Base-by-base conservation (phyloP, 495 filamentous ascomycete species). In the Trichoderma parareesei region DNA sequence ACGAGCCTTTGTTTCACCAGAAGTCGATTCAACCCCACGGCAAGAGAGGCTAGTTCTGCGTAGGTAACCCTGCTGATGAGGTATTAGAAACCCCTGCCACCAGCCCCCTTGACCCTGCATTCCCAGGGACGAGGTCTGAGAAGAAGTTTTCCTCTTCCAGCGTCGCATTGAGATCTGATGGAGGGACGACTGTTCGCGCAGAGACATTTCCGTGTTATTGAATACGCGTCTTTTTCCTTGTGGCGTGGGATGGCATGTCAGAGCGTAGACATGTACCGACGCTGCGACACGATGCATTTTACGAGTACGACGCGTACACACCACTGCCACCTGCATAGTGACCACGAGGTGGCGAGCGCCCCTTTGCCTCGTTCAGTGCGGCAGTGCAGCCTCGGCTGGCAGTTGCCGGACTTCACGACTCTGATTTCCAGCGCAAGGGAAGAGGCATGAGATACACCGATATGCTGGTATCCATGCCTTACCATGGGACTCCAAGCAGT, bases 1-100 rank as follows among this genome's bases (percentile, higher is more conserved):
- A 57, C 53, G 27, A 57, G 53, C 53, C 53, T 57, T 37, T 57
- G 53, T 57, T 57, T 57, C 53, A 57, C 53, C 53, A 57, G 33
- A 35, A 35, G 14, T 57, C 53, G 53, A 57, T 57, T n/a, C 53
- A 57, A 48, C 27, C 53, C 53, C 53, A 33, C 53, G 53, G 27
- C 9, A 57, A 14, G 27, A 11, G 46, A 57, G 53, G 11, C 53
- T 57, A 57, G 53, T 33, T 33, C 20, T 57, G 20, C 27, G 37
- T 6, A 57, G 13, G 44, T 48, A 48, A 18, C 44, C 44, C 44
- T 16, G 16, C 44, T 18, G 44, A 48, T 18, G 44, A 48, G 44
- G 44, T 9, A 18, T 16, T 48, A 18, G 44, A 48, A 2, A 48
- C 44, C 44, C 40, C 11, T 41, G 16, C 27, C 27, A 2, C 27